Base-by-base conservation (phyloP, 1,284 basidiomycete genomes). In the Athelia psychrophila region DNA sequence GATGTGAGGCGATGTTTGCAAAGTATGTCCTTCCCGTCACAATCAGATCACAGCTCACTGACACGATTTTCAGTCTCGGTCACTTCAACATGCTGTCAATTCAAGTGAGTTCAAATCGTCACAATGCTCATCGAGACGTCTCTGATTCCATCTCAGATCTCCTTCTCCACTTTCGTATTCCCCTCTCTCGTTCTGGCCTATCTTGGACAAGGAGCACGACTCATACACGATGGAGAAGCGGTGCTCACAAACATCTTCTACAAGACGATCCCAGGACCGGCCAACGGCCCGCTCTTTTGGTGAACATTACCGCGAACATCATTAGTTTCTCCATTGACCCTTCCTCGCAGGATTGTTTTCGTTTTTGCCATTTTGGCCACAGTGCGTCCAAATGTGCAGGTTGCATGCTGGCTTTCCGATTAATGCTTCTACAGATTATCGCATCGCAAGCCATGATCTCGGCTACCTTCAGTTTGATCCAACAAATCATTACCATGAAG, bases 361-460 rank as follows among this genome's bases (percentile, higher is more conserved):
- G 65, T 81, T 19, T 77, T 85, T 54, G 84, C 81, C 2, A 75
- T 87, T 44, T 67, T 86, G 2, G 84, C 84, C 0, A 84, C 84
- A 15, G 79, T 86, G 57, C 56, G 70, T 64, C 3, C 15, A 3
- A 27, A 33, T 33, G 53, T 9, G 12, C 27, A 24, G 36, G 6
- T 13, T 27, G 32, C 13, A 23, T 3, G 22, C 6, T 50, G n/a
- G 44, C 48, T 24, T 16, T 22, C 35, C n/a, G n/a, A n/a, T n/a
- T n/a, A n/a, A n/a, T n/a, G n/a, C n/a, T n/a, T n/a, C n/a, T n/a
- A n/a, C 51, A 81, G 79, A 67, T 81, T 38, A 77, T 81, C 27
- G 81, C 81, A 2, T 83, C 82, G 1, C 81, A 84, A 69, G 82
- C 84, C 8, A 76, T 87, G 77, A 86, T 88, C 57, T 83, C 84